Conservation (phyloP, 495 filamentous ascomycete species). For the Aspergillus steynii region DNA sequence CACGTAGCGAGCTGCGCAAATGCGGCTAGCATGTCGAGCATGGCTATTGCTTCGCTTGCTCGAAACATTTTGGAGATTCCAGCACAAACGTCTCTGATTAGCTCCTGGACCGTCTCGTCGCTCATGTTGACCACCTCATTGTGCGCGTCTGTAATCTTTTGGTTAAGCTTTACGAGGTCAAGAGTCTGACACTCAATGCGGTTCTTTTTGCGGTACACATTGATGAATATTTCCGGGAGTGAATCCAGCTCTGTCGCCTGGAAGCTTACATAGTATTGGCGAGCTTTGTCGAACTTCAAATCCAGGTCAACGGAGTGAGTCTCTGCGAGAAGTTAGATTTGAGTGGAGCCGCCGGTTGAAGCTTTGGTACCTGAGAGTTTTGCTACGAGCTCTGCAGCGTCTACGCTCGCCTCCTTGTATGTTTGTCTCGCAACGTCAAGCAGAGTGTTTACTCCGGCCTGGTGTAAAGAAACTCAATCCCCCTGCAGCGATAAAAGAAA, state of each 20-base stretch:
- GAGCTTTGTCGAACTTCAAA: slow-evolving; percentile 71
- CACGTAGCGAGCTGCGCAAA: slow-evolving; percentile 78
- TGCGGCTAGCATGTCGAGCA: slow-evolving; percentile 86
- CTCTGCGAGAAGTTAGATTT: slow-evolving; percentile 43
- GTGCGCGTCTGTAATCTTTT: slow-evolving; percentile 73
- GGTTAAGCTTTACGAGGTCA: slow-evolving; percentile 74
- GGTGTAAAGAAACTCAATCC: background rate
- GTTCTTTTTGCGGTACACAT: slow-evolving; percentile 68
- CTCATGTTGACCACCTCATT: slow-evolving; percentile 80
- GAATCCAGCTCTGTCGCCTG: slow-evolving; percentile 60
- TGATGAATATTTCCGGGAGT: slow-evolving; percentile 75
- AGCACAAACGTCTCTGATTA: slow-evolving; percentile 65
- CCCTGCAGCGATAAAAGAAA: background rate
- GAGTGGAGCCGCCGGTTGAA: background rate
- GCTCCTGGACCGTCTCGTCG: slow-evolving; percentile 62
- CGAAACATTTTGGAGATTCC: slow-evolving; percentile 72
- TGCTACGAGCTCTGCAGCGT: slow-evolving; percentile 69
- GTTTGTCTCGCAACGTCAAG: slow-evolving; percentile 84
- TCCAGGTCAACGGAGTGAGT: slow-evolving; percentile 61
- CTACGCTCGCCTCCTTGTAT: slow-evolving; percentile 80
- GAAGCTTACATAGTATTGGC: slow-evolving; percentile 81
- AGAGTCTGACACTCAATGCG: slow-evolving; percentile 84
- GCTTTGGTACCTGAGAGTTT: slow-evolving; percentile 55
- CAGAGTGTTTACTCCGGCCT: slow-evolving; percentile 83
- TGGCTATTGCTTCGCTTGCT: slow-evolving; percentile 81